Evolutionary conservation across 169 alveolate genomes (phyloP).

Genomic region (Eimeria maxima): DNA sequence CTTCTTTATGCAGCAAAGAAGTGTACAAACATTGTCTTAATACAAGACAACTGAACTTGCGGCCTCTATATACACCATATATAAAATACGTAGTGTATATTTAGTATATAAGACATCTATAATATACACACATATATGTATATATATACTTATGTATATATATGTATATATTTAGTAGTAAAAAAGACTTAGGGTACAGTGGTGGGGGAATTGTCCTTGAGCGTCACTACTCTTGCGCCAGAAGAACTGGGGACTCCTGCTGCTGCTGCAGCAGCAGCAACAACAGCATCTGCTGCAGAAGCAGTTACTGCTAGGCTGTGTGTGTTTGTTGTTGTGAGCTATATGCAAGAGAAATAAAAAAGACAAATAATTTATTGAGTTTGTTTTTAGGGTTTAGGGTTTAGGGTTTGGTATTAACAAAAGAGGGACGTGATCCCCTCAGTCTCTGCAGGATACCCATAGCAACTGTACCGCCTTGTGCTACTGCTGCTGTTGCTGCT

Average conservation of each 20-base stretch:
- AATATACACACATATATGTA: no score
- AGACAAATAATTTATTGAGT: not conserved
- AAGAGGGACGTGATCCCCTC: not conserved
- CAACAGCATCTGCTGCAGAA: not conserved
- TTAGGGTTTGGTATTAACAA: not conserved
- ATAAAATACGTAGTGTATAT: no score
- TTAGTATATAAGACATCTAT: no score
- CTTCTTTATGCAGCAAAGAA: no score
- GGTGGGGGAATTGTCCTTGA: not conserved
- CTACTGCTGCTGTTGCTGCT: constrained; percentile 1
- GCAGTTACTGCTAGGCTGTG: not conserved
- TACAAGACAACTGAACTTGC: no score
- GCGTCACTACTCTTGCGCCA: not conserved
- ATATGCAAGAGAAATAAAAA: not conserved
- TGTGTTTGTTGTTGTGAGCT: not conserved
- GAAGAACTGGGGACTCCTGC: not conserved
- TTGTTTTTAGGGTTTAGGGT: no score
- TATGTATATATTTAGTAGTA: not conserved
- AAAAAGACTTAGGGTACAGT: not conserved
- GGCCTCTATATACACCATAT: no score
- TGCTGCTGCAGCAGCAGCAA: not conserved
- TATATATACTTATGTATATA: not conserved
- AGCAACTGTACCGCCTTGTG: constrained; percentile 7
- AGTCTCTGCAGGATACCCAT: constrained; percentile 33
- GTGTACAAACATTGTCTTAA: no score